Evolutionary conservation across 2,329 filamentous ascomycete genomes (phyloP), one percentile per base, ranked within the genome.

Genomic region (Curvularia hawaiiensis): DNA sequence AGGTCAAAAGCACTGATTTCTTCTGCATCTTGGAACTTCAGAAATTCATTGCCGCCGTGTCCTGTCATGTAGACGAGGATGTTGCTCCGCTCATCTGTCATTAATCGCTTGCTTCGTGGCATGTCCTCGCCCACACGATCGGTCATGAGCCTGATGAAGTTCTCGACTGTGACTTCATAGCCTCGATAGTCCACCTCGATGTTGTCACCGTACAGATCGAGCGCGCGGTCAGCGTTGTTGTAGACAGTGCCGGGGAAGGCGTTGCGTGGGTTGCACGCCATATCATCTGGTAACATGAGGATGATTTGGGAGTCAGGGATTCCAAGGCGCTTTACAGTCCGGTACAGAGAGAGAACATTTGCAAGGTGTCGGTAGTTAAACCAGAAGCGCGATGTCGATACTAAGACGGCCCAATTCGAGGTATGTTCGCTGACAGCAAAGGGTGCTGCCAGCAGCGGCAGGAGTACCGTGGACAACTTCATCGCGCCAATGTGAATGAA

Each of bases 11-110:
- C 92, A 54, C 92, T 93, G 65, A 99, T 98, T 79, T 99, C 95
- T 77, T 99, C 95, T 7, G 92, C 91, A 69, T 99, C 95, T 77
- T 99, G 95, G 72, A 99, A 99, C 77, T 99, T 99, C 58, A 99
- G 79, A 69, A 99, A 99, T 79, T 97, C 93, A 75, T 98, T 97
- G 18, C 95, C 95, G 31, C 95, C 95, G 71, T 99, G 95, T 0
- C 95, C 95, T 0, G 95, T 99, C 95, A 99, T 99, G 81, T 99
- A 99, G 11, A 99, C 94, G 54, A 99, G 81, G 58, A 99, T 96
- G 72, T 99, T 99, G 78, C 92, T 96, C 58, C 94, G 88, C 67
- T 97, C 93, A 73, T 99, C 95, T 4, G 94, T 98, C 72, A 97
- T 84, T 59, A 99, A 82, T 50, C 95, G 85, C 82, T 99, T 99